Evolutionary conservation across 176 grass and related monocot genomes (phyloP), one percentile per base, ranked within the genome.

Genomic region (Zoysia japonica): DNA sequence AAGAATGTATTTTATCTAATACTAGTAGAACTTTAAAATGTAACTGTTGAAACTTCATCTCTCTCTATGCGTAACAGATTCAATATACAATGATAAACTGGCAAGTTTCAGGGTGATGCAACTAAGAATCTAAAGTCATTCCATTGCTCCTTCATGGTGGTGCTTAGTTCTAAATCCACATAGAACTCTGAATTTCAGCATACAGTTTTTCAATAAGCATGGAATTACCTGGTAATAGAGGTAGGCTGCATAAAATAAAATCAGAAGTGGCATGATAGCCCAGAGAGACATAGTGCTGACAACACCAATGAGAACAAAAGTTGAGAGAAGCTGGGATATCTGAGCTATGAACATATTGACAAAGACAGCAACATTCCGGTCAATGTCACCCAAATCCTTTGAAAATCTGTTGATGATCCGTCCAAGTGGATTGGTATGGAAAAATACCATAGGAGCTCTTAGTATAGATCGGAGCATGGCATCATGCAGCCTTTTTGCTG

Each of bases 381-480:
- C 96, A 77, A 95, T 85, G 85, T 99, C 96, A 42, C 96, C 90
- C 68, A 93, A 67, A 90, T 99, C 96, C 82, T 99, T 99, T 19
- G 96, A 93, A 84, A 95, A 99, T 83, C 96, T 92, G 66, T 99
- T 99, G 81, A 99, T 99, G 80, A 99, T 91, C 57, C 96, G 87
- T 86, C 96, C 96, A 78, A 99, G 92, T 80, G 96, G 96, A 78
- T 99, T 99, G 61, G 96, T 99, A 70, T 95, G 96, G 70, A 99
- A 99, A 84, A 99, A 99, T 79, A 93, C 78, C 96, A 99, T 99
- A 52, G 96, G 96, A 72, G 86, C 96, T 90, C 92, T 92, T 84
- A 99, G 91, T 89, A 95, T 99, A 64, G 96, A 95, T 70, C 80
- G 87, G 61, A 99, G 96, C 92, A 99, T 95, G 52, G 88, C 70